phyloP scores from a whole-genome alignment of 1,284 basidiomycete genomes.

The Melanopsichium pennsylvanicum region DNA sequence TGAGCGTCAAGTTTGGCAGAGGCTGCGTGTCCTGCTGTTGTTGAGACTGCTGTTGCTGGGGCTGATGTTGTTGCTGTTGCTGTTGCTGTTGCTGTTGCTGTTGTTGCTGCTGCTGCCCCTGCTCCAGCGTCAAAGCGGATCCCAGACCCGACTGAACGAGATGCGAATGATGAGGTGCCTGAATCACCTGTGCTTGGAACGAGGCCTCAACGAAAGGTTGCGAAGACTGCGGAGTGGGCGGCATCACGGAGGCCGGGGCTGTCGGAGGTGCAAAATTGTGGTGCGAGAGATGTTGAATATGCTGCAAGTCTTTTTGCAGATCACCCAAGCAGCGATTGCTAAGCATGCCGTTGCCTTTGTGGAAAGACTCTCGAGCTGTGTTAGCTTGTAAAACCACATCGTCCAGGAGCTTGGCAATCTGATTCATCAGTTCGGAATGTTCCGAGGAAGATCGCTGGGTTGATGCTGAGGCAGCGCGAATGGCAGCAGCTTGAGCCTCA shows the following conservation, averaged over 20 bases:
- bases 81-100: conserved; percentile 10
- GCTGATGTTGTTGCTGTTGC: conserved; percentile 15
- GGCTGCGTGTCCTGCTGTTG: conserved; percentile 14
- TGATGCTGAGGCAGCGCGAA: conserved; percentile 21
- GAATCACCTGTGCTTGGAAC: conserved; percentile 10
- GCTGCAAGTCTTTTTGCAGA: conserved; percentile 47
- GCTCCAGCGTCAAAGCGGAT: conserved; percentile 22
- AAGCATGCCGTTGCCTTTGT: conserved; percentile 46
- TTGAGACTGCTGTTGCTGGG: conserved; percentile 2
- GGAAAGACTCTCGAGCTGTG: conserved; percentile 50
- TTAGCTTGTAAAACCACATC: conserved; percentile 53
- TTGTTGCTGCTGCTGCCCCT: background rate
- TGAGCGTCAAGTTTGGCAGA: conserved; percentile 17
- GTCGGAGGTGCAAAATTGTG: conserved; percentile 34
- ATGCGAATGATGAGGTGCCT: conserved; percentile 10
- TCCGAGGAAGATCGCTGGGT: conserved; percentile 18
- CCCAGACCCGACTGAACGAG: conserved; percentile 2
- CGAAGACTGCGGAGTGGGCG: conserved; percentile 9
- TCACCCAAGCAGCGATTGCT: conserved; percentile 55
- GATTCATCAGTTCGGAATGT: conserved; percentile 31
- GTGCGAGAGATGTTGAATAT: conserved; percentile 52
- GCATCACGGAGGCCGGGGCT: conserved; percentile 2
- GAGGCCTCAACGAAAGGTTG: conserved; percentile 10
- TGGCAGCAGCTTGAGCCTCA: conserved; percentile 25
- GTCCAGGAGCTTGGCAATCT: conserved; percentile 52